phyloP scores from a whole-genome alignment of 2,329 filamentous ascomycete species.

The Fusarium concolor region DNA sequence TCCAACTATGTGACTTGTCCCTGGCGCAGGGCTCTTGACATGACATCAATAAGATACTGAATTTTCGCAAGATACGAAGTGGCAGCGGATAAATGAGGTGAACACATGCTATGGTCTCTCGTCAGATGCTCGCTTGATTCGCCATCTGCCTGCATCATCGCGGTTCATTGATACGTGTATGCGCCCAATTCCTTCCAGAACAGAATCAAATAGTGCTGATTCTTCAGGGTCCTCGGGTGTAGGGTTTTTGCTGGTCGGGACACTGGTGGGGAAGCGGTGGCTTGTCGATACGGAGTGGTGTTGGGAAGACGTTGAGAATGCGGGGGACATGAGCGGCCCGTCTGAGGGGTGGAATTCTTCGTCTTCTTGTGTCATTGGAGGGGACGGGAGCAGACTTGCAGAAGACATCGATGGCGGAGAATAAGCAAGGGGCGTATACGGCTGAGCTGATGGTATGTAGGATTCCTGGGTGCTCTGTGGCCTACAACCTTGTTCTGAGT shows the following conservation, averaged over 20 bases:
- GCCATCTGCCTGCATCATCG: conserved; percentile 56
- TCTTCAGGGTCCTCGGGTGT: conserved; percentile 41
- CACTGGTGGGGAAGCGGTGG: background rate
- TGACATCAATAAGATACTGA: background rate
- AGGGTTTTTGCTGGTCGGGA: background rate
- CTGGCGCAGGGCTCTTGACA: background rate
- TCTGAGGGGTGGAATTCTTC: conserved; percentile 10
- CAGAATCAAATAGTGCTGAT: conserved; percentile 49
- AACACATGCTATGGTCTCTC: conserved; percentile 35
- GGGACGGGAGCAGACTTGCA: conserved; percentile 39
- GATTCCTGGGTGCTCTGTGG: conserved; percentile 13
- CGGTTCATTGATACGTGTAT: conserved; percentile 52
- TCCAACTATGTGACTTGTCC: conserved; percentile 3
- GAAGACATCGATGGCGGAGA: conserved; percentile 35
- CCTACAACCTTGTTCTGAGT: conserved; percentile 7
- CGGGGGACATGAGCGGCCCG: conserved; percentile 19
- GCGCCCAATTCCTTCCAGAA: conserved; percentile 53
- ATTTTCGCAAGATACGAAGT: background rate
- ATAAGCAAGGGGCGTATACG: conserved; percentile 24
- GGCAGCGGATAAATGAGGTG: background rate
- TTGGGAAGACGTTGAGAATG: conserved; percentile 10
- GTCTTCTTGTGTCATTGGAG: conserved; percentile 38
- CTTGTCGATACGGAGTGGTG: background rate
- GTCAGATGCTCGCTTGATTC: conserved; percentile 48
- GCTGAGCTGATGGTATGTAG: conserved; percentile 44